These are phyloP conservation scores for Coffea canephora DNA, from an alignment of 257 asterid genomes.

Conservation along the genomic window DNA sequence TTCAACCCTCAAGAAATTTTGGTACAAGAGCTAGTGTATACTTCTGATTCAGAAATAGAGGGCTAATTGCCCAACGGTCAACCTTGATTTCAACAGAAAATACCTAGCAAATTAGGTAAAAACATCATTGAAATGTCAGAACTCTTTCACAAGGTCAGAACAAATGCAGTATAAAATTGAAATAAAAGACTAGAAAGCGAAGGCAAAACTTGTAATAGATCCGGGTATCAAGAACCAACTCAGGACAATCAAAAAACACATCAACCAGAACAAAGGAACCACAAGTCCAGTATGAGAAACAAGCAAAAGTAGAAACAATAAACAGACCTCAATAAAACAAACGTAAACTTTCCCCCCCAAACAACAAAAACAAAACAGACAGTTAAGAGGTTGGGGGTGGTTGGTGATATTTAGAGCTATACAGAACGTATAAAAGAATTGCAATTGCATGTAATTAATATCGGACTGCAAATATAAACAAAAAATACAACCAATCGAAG, in stretches of 20 bases:
- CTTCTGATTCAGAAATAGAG: too few relatives aligned
- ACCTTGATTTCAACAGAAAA: background rate
- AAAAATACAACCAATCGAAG: background rate
- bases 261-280: background rate
- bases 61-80: background rate
- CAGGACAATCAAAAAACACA: background rate
- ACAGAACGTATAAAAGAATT: background rate
- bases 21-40: background rate
- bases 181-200: background rate
- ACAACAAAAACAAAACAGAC: background rate
- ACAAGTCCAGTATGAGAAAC: background rate
- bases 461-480: background rate
- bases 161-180: background rate
- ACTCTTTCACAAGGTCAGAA: too few relatives aligned
- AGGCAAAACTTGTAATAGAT: background rate
- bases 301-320: background rate
- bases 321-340: background rate
- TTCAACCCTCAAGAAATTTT: background rate
- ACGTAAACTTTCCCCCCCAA: background rate
- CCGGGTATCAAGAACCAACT: background rate
- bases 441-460: background rate
- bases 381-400: too few relatives aligned
- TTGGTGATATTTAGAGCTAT: background rate
- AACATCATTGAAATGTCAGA: background rate
- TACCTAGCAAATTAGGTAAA: background rate